A percentile compares a stretch with the other conserved stretches of the same genome.
These are phyloP conservation scores for Bryum argenteum DNA, from an alignment of 225 moss, liverwort and hornwort species.

Conservation along the genomic window DNA sequence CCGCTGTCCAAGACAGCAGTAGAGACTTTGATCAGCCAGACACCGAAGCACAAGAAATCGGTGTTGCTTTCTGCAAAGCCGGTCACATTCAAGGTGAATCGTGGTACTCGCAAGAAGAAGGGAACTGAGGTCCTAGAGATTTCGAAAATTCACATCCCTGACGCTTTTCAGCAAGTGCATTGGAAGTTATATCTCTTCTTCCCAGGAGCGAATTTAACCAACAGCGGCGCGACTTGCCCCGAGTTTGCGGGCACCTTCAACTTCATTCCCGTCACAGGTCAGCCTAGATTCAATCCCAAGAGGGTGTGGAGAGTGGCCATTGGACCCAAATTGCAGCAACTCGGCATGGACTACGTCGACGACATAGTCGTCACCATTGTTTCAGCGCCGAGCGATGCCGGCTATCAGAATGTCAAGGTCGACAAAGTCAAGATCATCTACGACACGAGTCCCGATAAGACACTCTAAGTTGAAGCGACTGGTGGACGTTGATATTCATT, in stretches of 20 bases:
- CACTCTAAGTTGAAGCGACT: not conserved
- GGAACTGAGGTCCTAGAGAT: slow-evolving; percentile 27
- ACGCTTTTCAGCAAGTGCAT: not conserved
- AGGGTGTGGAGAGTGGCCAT: slow-evolving; percentile 35
- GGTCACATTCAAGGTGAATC: slow-evolving; percentile 22
- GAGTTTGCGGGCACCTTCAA: slow-evolving; percentile 45
- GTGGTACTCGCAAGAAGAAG: not conserved
- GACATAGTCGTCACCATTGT: slow-evolving; percentile 45
- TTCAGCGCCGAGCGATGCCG: no score
- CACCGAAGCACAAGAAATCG: not conserved
- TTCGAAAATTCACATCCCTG: slow-evolving; percentile 25
- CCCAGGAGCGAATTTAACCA: not conserved
- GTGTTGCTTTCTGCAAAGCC: not conserved
- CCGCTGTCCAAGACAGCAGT: not conserved
- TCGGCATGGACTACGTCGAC: slow-evolving; percentile 33
- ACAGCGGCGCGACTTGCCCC: slow-evolving; percentile 25
- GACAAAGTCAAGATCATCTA: slow-evolving; percentile 29
- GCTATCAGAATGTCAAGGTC: slow-evolving; percentile 22
- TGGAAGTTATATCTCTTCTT: slow-evolving; percentile 36
- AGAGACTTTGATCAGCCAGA: not conserved
- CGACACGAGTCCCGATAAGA: slow-evolving; percentile 26
- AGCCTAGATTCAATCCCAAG: slow-evolving; percentile 15
- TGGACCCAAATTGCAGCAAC: slow-evolving; percentile 30
- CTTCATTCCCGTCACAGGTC: slow-evolving; percentile 41
- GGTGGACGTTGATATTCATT: slow-evolving; percentile 30